Evolutionary conservation across 129 eudicot genomes (phyloP).

Genomic region (Artemisia argyi): DNA sequence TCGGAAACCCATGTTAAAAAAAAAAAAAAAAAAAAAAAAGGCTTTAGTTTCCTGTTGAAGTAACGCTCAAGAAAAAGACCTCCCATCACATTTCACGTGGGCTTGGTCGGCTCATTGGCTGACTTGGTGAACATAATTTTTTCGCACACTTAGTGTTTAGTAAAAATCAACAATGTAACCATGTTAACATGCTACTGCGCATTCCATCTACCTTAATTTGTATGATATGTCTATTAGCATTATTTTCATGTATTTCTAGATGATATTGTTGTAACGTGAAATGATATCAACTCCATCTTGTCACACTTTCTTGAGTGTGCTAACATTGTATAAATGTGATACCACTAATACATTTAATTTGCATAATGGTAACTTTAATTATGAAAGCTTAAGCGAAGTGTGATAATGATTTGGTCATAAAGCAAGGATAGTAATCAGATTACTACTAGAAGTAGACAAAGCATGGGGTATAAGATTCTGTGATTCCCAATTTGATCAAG

Average conservation of each 20-base stretch:
- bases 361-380: neutral
- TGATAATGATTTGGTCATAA: slow-evolving; percentile 18
- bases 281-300: neutral
- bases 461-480: slow-evolving; percentile 34
- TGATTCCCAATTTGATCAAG: slow-evolving; percentile 30
- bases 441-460: slow-evolving; percentile 33
- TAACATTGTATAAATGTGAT: slow-evolving; percentile 8
- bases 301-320: slow-evolving; percentile 4
- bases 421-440: slow-evolving; percentile 20
- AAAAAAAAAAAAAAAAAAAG: too few relatives aligned
- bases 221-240: too few relatives aligned
- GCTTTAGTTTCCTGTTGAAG: neutral
- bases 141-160: neutral
- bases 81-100: too few relatives aligned
- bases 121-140: neutral
- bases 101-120: neutral
- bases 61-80: neutral
- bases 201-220: too few relatives aligned
- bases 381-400: slow-evolving; percentile 13
- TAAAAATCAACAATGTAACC: too few relatives aligned
- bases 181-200: too few relatives aligned
- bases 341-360: slow-evolving; percentile 13
- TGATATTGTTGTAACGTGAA: neutral
- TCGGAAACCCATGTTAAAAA: too few relatives aligned
- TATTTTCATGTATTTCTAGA: too few relatives aligned